Evolutionary conservation across 2,329 filamentous ascomycete genomes (phyloP).

Genomic region (Cladosporium sp.): DNA sequence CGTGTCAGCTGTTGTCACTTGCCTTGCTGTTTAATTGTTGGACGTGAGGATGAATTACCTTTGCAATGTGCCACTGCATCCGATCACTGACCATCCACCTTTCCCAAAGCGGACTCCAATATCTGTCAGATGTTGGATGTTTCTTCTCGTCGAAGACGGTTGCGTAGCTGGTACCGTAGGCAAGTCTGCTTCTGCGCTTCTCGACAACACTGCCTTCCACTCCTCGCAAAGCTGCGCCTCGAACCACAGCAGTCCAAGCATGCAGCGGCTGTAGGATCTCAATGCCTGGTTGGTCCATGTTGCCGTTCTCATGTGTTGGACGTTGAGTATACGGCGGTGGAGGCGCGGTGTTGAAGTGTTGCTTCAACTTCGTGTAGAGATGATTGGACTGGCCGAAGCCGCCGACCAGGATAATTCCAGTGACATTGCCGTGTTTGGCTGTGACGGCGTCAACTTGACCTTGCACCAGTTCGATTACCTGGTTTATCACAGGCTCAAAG

Average conservation of each 20-base stretch:
- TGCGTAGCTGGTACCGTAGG: constrained; percentile 79
- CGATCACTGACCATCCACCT: constrained; percentile 79
- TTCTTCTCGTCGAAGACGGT: constrained; percentile 72
- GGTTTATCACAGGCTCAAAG: constrained; percentile 67
- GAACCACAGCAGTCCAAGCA: constrained; percentile 77
- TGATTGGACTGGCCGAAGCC: constrained; percentile 75
- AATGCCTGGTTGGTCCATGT: constrained; percentile 55
- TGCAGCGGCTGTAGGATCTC: constrained; percentile 82
- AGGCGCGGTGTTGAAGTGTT: constrained; percentile 59
- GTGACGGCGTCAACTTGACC: constrained; percentile 46
- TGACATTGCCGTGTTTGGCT: constrained; percentile 42
- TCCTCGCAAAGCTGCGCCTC: constrained; percentile 73
- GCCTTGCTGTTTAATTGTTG: background rate
- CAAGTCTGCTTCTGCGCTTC: constrained; percentile 70
- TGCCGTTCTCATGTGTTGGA: constrained; percentile 62
- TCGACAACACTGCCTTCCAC: constrained; percentile 79
- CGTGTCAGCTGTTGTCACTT: background rate
- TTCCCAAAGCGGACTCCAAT: constrained; percentile 79
- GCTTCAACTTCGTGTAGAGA: constrained; percentile 68
- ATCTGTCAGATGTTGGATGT: constrained; percentile 70
- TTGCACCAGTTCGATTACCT: constrained; percentile 56
- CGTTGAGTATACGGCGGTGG: constrained; percentile 65
- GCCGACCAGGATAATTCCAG: constrained; percentile 76
- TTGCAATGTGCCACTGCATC: constrained; percentile 84
- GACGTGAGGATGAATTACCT: constrained; percentile 52